Conservation (phyloP, 2,329 filamentous ascomycete genomes). For the Neocucurbitaria cava region DNA sequence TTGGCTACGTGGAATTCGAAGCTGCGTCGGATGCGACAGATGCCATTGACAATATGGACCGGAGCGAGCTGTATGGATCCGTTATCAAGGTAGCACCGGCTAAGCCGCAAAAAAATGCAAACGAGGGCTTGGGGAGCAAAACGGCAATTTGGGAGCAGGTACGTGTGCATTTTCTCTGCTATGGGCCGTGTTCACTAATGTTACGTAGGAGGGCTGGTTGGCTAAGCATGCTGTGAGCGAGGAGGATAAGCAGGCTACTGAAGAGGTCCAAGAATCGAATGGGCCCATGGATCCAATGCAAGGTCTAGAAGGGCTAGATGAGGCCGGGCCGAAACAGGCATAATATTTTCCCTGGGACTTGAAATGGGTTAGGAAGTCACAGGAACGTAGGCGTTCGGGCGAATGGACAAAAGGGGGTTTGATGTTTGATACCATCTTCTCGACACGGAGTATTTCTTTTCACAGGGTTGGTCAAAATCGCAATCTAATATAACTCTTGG, state of each 20-base stretch:
- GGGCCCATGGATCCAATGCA: slow-evolving; percentile 88
- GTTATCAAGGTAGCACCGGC: slow-evolving; percentile 91
- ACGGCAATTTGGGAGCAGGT: slow-evolving; percentile 98
- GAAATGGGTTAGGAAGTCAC: neutral
- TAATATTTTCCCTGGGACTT: slow-evolving; percentile 43
- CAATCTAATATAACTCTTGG: neutral
- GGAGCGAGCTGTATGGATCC: slow-evolving; percentile 90
- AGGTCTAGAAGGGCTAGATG: slow-evolving; percentile 88
- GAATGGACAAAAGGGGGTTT: slow-evolving; percentile 10
- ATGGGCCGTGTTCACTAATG: slow-evolving; percentile 16
- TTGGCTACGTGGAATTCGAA: slow-evolving; percentile 96
- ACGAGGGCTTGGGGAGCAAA: slow-evolving; percentile 88
- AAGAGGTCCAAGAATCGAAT: slow-evolving; percentile 61
- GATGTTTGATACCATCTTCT: slow-evolving; percentile 10
- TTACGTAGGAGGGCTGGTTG: slow-evolving; percentile 83
- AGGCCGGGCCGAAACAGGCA: slow-evolving; percentile 85
- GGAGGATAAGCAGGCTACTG: slow-evolving; percentile 72
- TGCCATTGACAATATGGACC: slow-evolving; percentile 99
- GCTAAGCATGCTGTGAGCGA: slow-evolving; percentile 85
- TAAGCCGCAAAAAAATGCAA: slow-evolving; percentile 87
- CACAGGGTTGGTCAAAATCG: neutral
- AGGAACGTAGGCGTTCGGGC: slow-evolving; percentile 28
- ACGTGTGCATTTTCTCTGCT: slow-evolving; percentile 39
- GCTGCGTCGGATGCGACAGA: slow-evolving; percentile 84
- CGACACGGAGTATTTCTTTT: neutral